Conservation (phyloP, 495 filamentous ascomycete species). For the Penicillium ochrochloron region DNA sequence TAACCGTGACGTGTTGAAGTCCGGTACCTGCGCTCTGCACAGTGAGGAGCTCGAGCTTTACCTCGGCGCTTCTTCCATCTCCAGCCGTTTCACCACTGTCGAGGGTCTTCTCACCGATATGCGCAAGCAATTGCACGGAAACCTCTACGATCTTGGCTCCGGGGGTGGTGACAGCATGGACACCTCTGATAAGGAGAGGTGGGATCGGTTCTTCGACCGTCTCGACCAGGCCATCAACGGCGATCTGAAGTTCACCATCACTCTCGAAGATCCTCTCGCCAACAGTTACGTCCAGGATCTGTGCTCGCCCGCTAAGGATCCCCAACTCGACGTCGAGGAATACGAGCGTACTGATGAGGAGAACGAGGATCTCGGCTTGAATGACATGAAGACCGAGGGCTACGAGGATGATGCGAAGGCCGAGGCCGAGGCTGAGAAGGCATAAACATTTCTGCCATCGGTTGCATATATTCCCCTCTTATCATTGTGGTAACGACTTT, state of each 20-base stretch:
- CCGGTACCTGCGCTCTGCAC: slow-evolving; percentile 82
- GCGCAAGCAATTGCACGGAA: slow-evolving; percentile 79
- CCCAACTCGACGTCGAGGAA: slow-evolving; percentile 79
- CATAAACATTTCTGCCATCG: not conserved
- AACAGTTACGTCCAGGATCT: slow-evolving; percentile 93
- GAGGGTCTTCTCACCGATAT: slow-evolving; percentile 95
- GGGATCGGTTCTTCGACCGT: slow-evolving; percentile 78
- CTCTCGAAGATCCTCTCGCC: slow-evolving; percentile 86
- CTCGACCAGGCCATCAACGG: slow-evolving; percentile 80
- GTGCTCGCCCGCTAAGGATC: slow-evolving; percentile 70
- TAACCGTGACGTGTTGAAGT: slow-evolving; percentile 91
- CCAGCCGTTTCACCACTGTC: slow-evolving; percentile 83
- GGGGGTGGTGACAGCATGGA: slow-evolving; percentile 77
- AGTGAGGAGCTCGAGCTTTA: slow-evolving; percentile 82
- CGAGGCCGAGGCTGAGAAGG: slow-evolving; percentile 32
- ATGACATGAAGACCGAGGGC: slow-evolving; percentile 88
- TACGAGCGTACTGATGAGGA: slow-evolving; percentile 89
- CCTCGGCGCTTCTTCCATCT: slow-evolving; percentile 6
- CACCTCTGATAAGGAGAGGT: slow-evolving; percentile 64
- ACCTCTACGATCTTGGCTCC: slow-evolving; percentile 77
- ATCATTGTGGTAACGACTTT: slow-evolving; percentile 25
- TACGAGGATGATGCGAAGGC: slow-evolving; percentile 67
- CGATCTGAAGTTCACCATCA: slow-evolving; percentile 80
- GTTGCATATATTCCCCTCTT: slow-evolving; percentile 8
- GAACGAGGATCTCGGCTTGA: slow-evolving; percentile 86